phyloP scores from a whole-genome alignment of 2,329 filamentous ascomycete genomes.

The Beauveria brongniartii region DNA sequence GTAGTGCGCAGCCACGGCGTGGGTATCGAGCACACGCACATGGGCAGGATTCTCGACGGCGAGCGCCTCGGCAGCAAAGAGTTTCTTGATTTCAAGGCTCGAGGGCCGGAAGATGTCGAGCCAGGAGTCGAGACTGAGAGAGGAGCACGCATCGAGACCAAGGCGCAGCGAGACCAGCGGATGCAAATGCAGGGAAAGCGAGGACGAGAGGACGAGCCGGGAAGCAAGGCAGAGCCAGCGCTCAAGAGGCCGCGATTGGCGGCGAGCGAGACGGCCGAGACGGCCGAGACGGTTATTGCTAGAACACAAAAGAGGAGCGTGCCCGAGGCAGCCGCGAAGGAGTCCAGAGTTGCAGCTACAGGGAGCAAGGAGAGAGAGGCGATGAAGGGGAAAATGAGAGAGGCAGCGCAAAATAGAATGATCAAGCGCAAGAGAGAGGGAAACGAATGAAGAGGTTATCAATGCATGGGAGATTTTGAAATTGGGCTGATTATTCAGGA shows the following conservation, averaged over 20 bases:
- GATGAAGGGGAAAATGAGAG: too few relatives aligned
- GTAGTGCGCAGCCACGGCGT: conserved; percentile 30
- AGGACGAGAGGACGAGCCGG: not conserved
- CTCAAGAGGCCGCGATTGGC: not conserved
- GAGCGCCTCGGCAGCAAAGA: conserved; percentile 16
- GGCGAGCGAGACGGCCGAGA: too few relatives aligned
- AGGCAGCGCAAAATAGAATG: too few relatives aligned
- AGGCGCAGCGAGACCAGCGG: not conserved
- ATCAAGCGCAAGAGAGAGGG: not conserved
- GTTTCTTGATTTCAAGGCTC: conserved; percentile 14
- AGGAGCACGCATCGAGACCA: not conserved
- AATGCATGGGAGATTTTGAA: not conserved
- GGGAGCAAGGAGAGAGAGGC: too few relatives aligned
- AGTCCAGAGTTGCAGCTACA: too few relatives aligned
- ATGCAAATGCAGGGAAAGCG: too few relatives aligned
- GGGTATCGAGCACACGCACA: conserved; percentile 33
- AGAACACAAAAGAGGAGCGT: too few relatives aligned
- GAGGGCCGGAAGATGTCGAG: not conserved
- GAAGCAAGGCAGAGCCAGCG: not conserved
- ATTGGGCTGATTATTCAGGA: not conserved
- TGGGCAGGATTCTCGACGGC: conserved; percentile 30
- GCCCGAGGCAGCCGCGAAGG: too few relatives aligned
- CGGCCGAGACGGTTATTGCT: too few relatives aligned
- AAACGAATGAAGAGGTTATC: not conserved
- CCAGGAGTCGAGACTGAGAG: not conserved